Evolutionary conservation across 1,284 basidiomycete genomes (phyloP).

Genomic region (Cerrena zonata): DNA sequence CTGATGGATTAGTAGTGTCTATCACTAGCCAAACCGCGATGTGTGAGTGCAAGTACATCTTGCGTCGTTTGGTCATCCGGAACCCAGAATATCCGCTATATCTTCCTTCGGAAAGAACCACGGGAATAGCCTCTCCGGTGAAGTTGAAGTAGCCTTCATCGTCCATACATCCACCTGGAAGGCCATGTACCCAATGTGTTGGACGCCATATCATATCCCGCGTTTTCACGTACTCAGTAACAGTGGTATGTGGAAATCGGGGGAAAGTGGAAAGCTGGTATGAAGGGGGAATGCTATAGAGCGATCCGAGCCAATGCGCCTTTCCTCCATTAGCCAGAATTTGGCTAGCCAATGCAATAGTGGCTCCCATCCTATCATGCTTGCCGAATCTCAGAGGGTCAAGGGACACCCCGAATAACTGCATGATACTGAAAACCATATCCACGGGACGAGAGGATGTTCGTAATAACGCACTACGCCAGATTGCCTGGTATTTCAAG

Average conservation of each 20-base stretch:
- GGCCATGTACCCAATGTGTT: too few relatives aligned
- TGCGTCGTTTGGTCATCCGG: too few relatives aligned
- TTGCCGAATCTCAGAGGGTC: conserved; percentile 13
- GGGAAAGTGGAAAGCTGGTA: conserved; percentile 19
- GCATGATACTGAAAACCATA: conserved; percentile 28
- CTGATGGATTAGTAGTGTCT: too few relatives aligned
- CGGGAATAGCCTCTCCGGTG: too few relatives aligned
- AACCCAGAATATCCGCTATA: too few relatives aligned
- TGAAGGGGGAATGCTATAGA: conserved; percentile 9
- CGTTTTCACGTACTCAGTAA: too few relatives aligned
- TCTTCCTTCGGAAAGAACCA: too few relatives aligned
- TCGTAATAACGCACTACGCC: conserved; percentile 20
- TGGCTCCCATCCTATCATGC: conserved; percentile 20
- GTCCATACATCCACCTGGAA: too few relatives aligned
- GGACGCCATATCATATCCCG: too few relatives aligned
- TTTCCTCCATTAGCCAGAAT: conserved; percentile 17
- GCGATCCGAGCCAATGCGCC: conserved; percentile 20
- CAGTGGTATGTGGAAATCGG: conserved; percentile 18
- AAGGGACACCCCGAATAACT: conserved; percentile 22
- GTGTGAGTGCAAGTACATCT: too few relatives aligned
- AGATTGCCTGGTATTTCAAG: conserved; percentile 12
- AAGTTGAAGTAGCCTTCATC: too few relatives aligned
- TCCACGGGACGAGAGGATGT: conserved; percentile 24
- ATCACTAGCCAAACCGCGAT: too few relatives aligned
- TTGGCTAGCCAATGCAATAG: conserved; percentile 18